Conservation (phyloP, 306 rosid genomes). For the Ormosia emarginata region DNA sequence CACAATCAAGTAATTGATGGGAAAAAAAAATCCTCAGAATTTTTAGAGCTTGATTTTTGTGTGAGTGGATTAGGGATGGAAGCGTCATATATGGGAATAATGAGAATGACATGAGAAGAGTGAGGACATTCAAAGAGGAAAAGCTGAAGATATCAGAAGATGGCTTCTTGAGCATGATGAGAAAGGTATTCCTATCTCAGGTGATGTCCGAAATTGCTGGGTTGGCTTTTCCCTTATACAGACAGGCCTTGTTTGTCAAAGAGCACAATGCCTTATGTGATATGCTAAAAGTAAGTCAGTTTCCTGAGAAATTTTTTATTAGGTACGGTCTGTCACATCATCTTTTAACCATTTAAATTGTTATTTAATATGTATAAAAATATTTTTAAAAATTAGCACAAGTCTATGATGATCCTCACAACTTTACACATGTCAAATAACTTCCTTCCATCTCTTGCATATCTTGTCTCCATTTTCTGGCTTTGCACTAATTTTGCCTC, state of each 20-base stretch:
- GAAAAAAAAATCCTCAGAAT: background rate
- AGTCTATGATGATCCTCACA: too few species aligned
- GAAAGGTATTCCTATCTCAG: constrained; percentile 67
- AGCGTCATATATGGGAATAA: constrained; percentile 73
- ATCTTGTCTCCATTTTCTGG: background rate
- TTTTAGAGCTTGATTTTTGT: background rate
- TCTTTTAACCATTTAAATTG: too few species aligned
- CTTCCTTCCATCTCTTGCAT: background rate
- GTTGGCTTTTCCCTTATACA: constrained; percentile 69
- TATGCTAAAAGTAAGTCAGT: constrained; percentile 47
- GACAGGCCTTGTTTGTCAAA: constrained; percentile 63
- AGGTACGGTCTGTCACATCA: too few species aligned
- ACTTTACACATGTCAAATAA: background rate
- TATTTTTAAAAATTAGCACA: too few species aligned
- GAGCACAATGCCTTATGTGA: constrained; percentile 82
- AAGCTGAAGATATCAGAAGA: constrained; percentile 57
- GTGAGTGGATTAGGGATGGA: constrained; percentile 63
- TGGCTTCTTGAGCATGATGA: constrained; percentile 65
- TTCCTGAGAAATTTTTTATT: too few species aligned
- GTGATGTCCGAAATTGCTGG: constrained; percentile 78
- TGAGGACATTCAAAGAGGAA: constrained; percentile 64
- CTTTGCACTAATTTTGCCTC: background rate
- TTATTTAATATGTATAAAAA: too few species aligned
- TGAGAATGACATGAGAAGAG: constrained; percentile 52
- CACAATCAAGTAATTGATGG: too few species aligned